These are phyloP conservation scores for Strigomonas culicis DNA, from an alignment of 208 protist species.

Conservation along the genomic window DNA sequence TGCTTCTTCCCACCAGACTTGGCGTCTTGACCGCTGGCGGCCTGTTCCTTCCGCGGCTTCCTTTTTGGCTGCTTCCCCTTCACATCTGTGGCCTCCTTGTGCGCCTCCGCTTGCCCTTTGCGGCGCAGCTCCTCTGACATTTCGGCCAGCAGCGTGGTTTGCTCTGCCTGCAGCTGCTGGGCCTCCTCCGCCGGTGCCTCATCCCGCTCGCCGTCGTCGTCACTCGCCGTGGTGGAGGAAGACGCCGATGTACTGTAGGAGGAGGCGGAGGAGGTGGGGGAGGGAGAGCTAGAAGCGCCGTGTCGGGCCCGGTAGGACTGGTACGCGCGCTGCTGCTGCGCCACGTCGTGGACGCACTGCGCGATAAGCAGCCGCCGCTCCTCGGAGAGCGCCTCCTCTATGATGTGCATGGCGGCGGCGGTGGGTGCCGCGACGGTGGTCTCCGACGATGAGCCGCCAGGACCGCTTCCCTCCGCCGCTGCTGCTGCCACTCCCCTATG, in stretches of 20 bases:
- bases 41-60: background rate
- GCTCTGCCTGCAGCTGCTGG: no score
- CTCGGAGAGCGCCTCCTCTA: slow-evolving; percentile 14
- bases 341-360: background rate
- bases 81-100: background rate
- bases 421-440: background rate
- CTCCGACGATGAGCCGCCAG: no score
- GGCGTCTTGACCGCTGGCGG: background rate
- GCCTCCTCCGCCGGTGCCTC: background rate
- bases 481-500: no score
- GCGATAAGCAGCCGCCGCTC: slow-evolving; percentile 16
- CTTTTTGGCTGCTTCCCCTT: no score
- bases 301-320: no score
- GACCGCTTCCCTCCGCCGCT: no score
- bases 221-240: background rate
- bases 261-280: no score
- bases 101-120: background rate
- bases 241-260: no score
- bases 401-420: slow-evolving; percentile 1
- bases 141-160: background rate
- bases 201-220: background rate
- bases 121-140: background rate
- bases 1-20: background rate
- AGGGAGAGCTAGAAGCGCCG: no score
- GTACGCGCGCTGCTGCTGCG: slow-evolving; percentile 8